Base-by-base conservation (phyloP, 2,329 filamentous ascomycete genomes). In the Blastomyces parvus region DNA sequence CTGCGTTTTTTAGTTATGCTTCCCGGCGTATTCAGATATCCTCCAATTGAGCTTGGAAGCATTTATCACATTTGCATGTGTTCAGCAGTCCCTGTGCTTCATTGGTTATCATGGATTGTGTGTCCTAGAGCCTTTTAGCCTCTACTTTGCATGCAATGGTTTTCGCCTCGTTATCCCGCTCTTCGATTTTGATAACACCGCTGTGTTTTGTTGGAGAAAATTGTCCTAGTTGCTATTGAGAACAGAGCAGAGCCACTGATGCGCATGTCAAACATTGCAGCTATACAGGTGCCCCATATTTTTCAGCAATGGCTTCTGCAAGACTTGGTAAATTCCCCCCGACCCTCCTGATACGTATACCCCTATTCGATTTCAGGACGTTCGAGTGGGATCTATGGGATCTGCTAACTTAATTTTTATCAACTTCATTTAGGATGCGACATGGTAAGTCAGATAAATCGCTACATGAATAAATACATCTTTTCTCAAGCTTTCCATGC, bases 221-320 rank as follows among this genome's bases (percentile, higher is more conserved):
- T 53, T 55, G 11, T 36, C 30, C 25, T 2, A 9, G 36, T n/a
- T 36, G 33, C n/a, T 42, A 55, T 36, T n/a, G n/a, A 36, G 27
- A 38, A 40, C 3, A 40, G 5, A 19, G 9, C 30, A 57, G n/a
- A 57, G n/a, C 9, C 9, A 11, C 55, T 57, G 55, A 57, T n/a
- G 11, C 30, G n/a, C 55, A 4, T 2, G 19, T 13, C 38, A 9
- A 33, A 52, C 19, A 40, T 42, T 65, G 65, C 61, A 81, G 80
- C 77, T 99, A 97, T 75, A 97, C 94, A 1, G 94, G 94, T 46
- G 94, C 94, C 64, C 94, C 94, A 14, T 99, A 96, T 79, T 99
- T 99, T 78, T 97, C 93, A 25, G 92, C 93, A 67, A 97, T 97
- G 86, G 94, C 94, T 14, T 96, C 91, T 68, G 94, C 94, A 57